Base-by-base conservation (phyloP, 1,284 basidiomycete species). In the Cutaneotrichosporon arboriforme region DNA sequence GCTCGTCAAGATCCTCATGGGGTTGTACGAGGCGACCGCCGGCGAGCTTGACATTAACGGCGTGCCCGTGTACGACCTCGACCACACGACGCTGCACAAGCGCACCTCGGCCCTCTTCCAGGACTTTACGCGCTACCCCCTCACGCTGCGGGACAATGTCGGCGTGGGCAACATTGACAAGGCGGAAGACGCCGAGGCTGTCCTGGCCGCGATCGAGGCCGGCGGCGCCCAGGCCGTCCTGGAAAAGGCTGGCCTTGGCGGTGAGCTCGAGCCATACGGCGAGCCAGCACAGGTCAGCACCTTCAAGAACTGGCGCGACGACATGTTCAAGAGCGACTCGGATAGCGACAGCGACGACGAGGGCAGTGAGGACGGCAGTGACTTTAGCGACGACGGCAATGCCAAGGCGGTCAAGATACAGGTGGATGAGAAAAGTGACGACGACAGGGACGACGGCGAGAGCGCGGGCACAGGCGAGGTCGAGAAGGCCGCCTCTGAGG, bases 101-200 rank as follows among this genome's bases (percentile, higher is more conserved):
- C 85, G 84, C 66, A 75, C 83, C 20, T 84, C 84, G 12, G 83
- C 83, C 14, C 84, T 90, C 15, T 87, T 90, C 69, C 88, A 90
- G 69, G 83, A 84, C 41, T 90, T 89, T 72, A 83, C 84, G 33
- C 85, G 84, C 66, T 88, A 85, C 70, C 84, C 82, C 65, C 80
- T 84, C 9, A 82, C 86, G 0, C 78, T 88, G 15, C 79, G 81
- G 59, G 85, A 88, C 65, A 90, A 90, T 63, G 83, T 88, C 22
- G 88, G 86, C n/a, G 74, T 90, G 4, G 88, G 88, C 18, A 80
- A 80, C 64, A 79, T 88, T 15, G 46, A 58, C 31, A 49, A 58
- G 23, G 62, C 73, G 36, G 52, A 58, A n/a, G 60, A 67, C 36
- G 60, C 65, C n/a, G 56, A 55, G 5, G 81, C 82, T 3, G 77